phyloP scores from a whole-genome alignment of 2,329 filamentous ascomycete species.

The Exophiala xenobiotica region DNA sequence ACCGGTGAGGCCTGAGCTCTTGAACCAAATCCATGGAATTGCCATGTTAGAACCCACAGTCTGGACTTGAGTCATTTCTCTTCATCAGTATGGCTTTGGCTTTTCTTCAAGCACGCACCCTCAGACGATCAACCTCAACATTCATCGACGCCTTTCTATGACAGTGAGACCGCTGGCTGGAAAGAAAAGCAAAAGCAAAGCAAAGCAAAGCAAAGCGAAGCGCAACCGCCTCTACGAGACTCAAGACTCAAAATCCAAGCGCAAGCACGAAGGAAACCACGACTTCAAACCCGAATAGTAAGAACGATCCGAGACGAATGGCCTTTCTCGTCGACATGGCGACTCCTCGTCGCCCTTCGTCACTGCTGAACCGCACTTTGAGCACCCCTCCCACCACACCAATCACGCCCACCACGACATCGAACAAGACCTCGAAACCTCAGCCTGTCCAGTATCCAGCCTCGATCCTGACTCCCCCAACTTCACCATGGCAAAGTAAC shows the following conservation, averaged over 20 bases:
- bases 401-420: constrained; percentile 12
- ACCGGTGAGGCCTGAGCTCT: too few relatives aligned
- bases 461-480: constrained; percentile 25
- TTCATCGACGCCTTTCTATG: constrained; percentile 4
- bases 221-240: too few relatives aligned
- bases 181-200: too few relatives aligned
- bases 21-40: not conserved
- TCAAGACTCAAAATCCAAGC: too few relatives aligned
- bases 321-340: constrained; percentile 11
- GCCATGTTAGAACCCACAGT: not conserved
- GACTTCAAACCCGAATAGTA: not conserved
- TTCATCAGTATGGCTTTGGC: not conserved
- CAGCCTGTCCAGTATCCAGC: not conserved
- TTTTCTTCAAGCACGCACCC: not conserved
- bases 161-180: constrained; percentile 1
- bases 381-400: constrained; percentile 25
- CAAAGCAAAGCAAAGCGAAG: too few relatives aligned
- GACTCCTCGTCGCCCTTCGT: constrained; percentile 13
- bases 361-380: constrained; percentile 9
- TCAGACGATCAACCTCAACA: not conserved
- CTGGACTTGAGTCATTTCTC: not conserved
- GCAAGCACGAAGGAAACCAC: not conserved
- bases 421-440: constrained; percentile 4
- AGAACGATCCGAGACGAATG: not conserved
- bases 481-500: constrained; percentile 17